Base-by-base conservation (phyloP, 2,329 filamentous ascomycete genomes). In the Nigrospora oryzae region DNA sequence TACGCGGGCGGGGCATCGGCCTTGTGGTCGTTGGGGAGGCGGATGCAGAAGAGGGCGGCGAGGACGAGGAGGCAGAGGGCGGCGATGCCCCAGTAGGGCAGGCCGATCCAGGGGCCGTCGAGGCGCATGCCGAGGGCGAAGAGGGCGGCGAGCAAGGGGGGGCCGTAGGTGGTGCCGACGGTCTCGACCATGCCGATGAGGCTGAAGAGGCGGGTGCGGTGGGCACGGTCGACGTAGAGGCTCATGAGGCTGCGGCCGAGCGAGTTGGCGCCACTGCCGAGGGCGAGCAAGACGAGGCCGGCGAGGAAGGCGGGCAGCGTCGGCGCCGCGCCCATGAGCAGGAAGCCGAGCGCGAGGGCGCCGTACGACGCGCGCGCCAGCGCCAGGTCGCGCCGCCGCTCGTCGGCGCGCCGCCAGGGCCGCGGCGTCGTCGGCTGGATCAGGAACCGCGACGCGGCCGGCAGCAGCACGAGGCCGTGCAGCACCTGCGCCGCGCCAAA, bases 121-220 rank as follows among this genome's bases (percentile, higher is more conserved):
- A 56, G 46, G 11, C 44, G 52, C 54, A 63, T 51, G 4, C 59
- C 61, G 2, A 60, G 35, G 3, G 56, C 40, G 48, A 62, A 62
- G n/a, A 63, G 53, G 1, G 44, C 55, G 1, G 60, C 59, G 5
- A 63, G 51, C 42, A 62, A 33, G 1, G 58, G 59, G 28, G 53
- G 53, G 3, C 55, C 52, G 32, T 60, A 62, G 6, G 61, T 48
- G 17, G 46, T 50, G 8, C 59, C 59, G 23, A 62, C 38, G 5
- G 57, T 52, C 39, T 63, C 60, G 13, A 54, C 50, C 51, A 63
- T 59, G 13, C 52, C 55, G 4, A 58, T 53, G 12, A 62, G 40
- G 44, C 56, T 62, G 42, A 60, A 63, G 8, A 63, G 53, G 2
- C 59, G 54, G 4, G 59, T 58, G 1, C 57, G 53, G 46, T 61